Conservation (phyloP, 352 stramenopile species). For the Globisporangium nodosum region DNA sequence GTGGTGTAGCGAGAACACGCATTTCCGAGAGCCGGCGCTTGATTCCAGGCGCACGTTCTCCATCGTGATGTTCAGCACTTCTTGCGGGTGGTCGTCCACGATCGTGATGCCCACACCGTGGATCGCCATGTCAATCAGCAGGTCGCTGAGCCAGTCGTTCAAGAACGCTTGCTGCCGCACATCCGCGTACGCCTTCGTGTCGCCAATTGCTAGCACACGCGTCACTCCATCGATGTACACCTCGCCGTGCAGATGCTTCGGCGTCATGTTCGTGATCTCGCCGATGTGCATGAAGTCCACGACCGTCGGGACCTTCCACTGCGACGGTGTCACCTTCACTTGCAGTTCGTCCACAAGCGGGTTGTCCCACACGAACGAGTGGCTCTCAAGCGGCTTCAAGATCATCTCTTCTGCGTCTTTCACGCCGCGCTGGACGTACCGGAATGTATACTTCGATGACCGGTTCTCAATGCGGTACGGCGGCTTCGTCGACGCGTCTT, state of each 20-base stretch:
- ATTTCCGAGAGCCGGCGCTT: slow-evolving; percentile 31
- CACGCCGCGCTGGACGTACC: slow-evolving; percentile 62
- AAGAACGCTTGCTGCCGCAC: slow-evolving; percentile 49
- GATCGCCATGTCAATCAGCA: slow-evolving; percentile 67
- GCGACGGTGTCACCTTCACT: slow-evolving; percentile 50
- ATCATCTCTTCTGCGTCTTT: slow-evolving; percentile 63
- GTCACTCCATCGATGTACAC: slow-evolving; percentile 84
- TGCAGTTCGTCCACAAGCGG: slow-evolving; percentile 44
- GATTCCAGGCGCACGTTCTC: slow-evolving; percentile 74
- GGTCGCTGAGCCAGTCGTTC: slow-evolving; percentile 71
- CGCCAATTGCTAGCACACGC: slow-evolving; percentile 73
- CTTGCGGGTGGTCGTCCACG: slow-evolving; percentile 66
- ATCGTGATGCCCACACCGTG: slow-evolving; percentile 76
- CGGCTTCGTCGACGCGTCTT: slow-evolving; percentile 59
- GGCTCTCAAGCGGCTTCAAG: slow-evolving; percentile 56
- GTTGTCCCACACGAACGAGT: slow-evolving; percentile 82
- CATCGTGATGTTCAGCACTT: slow-evolving; percentile 86
- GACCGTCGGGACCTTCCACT: slow-evolving; percentile 65
- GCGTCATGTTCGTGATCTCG: slow-evolving; percentile 42
- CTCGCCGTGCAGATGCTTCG: slow-evolving; percentile 59
- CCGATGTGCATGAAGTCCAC: slow-evolving; percentile 78
- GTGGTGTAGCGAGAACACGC: slow-evolving; percentile 70
- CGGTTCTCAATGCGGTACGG: slow-evolving; percentile 86
- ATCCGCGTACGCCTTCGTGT: slow-evolving; percentile 55
- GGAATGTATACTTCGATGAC: slow-evolving; percentile 60